phyloP scores from a whole-genome alignment of 257 asterid species.

The Lycium barbarum region DNA sequence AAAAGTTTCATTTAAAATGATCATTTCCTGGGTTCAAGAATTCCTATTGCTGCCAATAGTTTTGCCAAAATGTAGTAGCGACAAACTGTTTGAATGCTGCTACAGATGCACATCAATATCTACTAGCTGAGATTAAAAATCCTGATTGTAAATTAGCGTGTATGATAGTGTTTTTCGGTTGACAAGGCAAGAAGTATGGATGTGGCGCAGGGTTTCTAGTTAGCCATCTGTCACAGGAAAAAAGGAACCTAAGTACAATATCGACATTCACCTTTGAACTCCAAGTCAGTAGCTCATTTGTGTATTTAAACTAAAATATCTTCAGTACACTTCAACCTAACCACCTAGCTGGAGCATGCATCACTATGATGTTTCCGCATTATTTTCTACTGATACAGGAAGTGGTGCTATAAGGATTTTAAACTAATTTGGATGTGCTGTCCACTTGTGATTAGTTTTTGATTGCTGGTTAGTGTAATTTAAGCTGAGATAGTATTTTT shows the following conservation, averaged over 20 bases:
- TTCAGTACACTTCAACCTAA: not conserved
- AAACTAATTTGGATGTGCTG: not conserved
- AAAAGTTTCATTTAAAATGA: not conserved
- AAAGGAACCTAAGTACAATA: not conserved
- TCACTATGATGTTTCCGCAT: not conserved
- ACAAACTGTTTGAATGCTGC: not conserved
- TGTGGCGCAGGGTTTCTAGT: conserved; percentile 8
- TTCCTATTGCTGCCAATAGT: not conserved
- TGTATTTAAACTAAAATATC: not conserved
- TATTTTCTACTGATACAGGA: conserved; percentile 16
- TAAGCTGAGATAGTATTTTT: conserved; percentile 24
- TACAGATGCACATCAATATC: not conserved
- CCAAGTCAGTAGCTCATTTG: conserved; percentile 6
- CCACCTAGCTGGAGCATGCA: conserved; percentile 8
- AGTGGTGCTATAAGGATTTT: not conserved
- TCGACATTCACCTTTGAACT: not conserved
- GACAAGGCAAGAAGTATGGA: conserved; percentile 13
- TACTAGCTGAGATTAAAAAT: not conserved
- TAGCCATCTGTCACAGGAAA: not conserved
- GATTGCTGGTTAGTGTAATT: not conserved
- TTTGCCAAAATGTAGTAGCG: not conserved
- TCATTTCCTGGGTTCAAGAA: not conserved
- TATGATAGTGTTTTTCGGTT: conserved; percentile 15
- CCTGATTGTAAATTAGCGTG: not conserved
- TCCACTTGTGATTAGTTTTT: conserved; percentile 10